Evolutionary conservation across 306 rosid genomes (phyloP), one percentile per base, ranked within the genome.

Genomic region (Cyamopsis tetragonoloba): DNA sequence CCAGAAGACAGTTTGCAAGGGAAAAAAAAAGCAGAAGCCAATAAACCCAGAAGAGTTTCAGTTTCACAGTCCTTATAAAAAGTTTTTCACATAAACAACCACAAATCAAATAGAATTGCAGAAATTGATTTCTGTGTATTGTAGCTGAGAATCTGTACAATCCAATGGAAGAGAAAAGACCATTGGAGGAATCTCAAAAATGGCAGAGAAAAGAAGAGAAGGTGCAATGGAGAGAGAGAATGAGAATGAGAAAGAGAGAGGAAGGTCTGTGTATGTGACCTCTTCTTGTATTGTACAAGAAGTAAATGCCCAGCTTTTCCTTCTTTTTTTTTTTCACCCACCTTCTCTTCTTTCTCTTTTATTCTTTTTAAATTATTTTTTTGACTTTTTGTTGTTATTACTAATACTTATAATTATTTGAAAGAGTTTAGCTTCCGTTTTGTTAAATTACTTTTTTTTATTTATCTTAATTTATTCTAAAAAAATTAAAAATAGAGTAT

Each of bases 121-220:
- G 76, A 43, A 66, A 86, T 93, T 80, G 70, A 71, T 82, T 67
- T 31, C 4, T 49, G 79, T 73, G 85, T 75, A 46, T 79, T 70
- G 27, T 48, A 75, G 81, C 69, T 82, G 70, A 79, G 79, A 73
- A 73, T 73, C 72, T 76, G 87, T 71, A 78, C 68, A 90, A 84
- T 74, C 77, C 79, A 93, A 86, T 72, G 83, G 91, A 80, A 85
- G 81, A 79, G 84, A 73, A 84, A 80, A 79, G 84, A 68, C 67
- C 82, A 88, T 66, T 81, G 70, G 68, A 82, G 89, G 97, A 95
- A 90, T 95, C 95, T 90, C 77, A 79, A 4, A 86, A 87, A 93
- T 84, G 88, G 80, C 60, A 85, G 91, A 82, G 83, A 82, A 89
- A 86, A 73, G 85, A 74, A 80, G 82, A 83, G 86, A 84, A 81